Base-by-base conservation (phyloP, 345 rosid genomes). In the Acer yangbiense region DNA sequence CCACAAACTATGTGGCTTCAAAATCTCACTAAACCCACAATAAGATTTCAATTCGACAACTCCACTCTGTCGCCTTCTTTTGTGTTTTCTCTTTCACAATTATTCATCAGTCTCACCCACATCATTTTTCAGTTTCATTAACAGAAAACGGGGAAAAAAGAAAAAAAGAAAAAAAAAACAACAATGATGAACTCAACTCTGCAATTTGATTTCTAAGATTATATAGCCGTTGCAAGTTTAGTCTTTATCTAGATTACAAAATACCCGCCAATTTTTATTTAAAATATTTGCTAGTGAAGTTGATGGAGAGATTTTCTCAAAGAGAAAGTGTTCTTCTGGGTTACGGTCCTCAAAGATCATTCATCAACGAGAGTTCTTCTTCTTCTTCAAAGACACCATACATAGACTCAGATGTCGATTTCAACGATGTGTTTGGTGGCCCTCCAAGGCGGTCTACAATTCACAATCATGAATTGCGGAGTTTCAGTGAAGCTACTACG, bases 391-490 rank as follows among this genome's bases (percentile, higher is more conserved):
- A 58, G 17, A 48, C 71, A 25, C 75, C 74, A 0, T 46, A 54
- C 68, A 44, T 81, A 52, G 81, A 77, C 78, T 78, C 94, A 4
- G 98, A 92, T 79, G 57, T 91, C 58, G 97, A 93, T 82, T 95
- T 93, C 79, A 77, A 78, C 2, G 98, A 92, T 39, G 98, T 93
- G 41, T 95, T 95, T 63, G 98, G 98, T 21, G 98, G 98, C 27
- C 97, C 94, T 3, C 98, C 98, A 1, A 80, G 91, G 81, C 78
- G 92, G 71, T 80, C 88, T 0, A 90, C 88, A 0, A 14, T 74
- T 50, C 87, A 88, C 0, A 11, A 70, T 55, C 88, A 87, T 18
- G 88, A 93, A 81, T 69, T 57, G 35, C 79, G 88, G 65, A 85
- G 98, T 82, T 85, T 84, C 78, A 76, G 69, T 21, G 90, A 89